A percentile compares a stretch with the other conserved stretches of the same genome.
phyloP scores from a whole-genome alignment of 2,329 filamentous ascomycete species.

The Talaromyces pinophilus region DNA sequence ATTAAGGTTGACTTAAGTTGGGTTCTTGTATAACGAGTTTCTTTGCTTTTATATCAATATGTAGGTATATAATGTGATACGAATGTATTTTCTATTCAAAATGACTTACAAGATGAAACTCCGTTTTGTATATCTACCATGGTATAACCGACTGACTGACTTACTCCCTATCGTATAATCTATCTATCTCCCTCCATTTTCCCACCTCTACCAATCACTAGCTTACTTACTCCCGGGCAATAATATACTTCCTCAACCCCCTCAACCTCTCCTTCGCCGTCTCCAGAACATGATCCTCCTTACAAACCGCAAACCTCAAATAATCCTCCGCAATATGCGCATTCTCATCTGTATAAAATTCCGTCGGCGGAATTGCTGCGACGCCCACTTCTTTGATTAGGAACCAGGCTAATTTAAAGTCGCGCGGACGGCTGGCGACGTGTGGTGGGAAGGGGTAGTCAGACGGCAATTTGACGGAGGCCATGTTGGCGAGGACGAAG shows the following conservation, averaged over 20 bases:
- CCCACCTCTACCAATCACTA: background rate
- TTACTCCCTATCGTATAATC: background rate
- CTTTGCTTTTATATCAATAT: background rate
- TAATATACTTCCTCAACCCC: slow-evolving; percentile 68
- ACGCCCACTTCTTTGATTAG: slow-evolving; percentile 95
- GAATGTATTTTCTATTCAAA: background rate
- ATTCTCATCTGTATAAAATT: slow-evolving; percentile 90
- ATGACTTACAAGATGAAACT: background rate
- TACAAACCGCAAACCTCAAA: slow-evolving; percentile 93
- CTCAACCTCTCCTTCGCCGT: slow-evolving; percentile 73
- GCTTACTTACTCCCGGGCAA: no score
- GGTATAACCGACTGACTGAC: background rate
- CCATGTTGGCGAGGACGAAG: slow-evolving; percentile 93
- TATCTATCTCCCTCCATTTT: background rate
- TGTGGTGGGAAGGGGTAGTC: slow-evolving; percentile 88
- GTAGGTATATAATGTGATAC: background rate
- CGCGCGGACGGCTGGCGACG: slow-evolving; percentile 79
- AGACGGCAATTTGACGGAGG: slow-evolving; percentile 77
- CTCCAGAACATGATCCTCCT: slow-evolving; percentile 82
- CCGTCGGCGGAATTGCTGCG: slow-evolving; percentile 91
- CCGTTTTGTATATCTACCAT: background rate
- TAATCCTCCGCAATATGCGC: slow-evolving; percentile 88
- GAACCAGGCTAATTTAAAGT: slow-evolving; percentile 96
- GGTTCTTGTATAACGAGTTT: background rate
- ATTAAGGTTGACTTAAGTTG: background rate